phyloP scores from a whole-genome alignment of 73 alveolate genomes.

The Tetrahymena borealis region DNA sequence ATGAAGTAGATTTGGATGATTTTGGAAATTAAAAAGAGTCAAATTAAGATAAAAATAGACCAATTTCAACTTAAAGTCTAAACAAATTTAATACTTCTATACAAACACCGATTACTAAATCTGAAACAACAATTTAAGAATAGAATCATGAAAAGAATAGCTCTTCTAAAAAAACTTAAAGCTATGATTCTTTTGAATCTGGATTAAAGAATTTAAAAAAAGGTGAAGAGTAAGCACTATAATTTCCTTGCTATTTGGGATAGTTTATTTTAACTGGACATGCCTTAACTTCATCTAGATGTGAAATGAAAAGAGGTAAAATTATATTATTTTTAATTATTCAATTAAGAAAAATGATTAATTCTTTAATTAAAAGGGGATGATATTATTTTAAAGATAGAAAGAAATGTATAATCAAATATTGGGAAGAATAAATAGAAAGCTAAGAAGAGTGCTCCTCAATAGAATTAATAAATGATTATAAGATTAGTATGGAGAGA shows the following conservation, averaged over 20 bases:
- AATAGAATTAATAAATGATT: background rate
- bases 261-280: background rate
- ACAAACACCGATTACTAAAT: background rate
- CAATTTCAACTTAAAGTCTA: background rate
- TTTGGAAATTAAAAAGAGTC: background rate
- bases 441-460: background rate
- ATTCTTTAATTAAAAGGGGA: background rate
- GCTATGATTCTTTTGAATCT: background rate
- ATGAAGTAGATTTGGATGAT: no score
- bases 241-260: background rate
- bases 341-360: background rate
- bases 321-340: background rate
- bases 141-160: background rate
- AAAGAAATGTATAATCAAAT: background rate
- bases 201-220: background rate
- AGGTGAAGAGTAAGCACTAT: background rate
- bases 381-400: background rate
- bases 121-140: background rate
- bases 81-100: background rate
- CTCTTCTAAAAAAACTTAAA: background rate
- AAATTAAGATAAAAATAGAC: background rate
- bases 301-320: background rate
- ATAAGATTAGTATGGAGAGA: background rate
- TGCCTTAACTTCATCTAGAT: background rate
- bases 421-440: background rate